These are phyloP conservation scores for Xerocomus tenax DNA, from an alignment of 1,284 basidiomycete genomes.

Conservation along the genomic window DNA sequence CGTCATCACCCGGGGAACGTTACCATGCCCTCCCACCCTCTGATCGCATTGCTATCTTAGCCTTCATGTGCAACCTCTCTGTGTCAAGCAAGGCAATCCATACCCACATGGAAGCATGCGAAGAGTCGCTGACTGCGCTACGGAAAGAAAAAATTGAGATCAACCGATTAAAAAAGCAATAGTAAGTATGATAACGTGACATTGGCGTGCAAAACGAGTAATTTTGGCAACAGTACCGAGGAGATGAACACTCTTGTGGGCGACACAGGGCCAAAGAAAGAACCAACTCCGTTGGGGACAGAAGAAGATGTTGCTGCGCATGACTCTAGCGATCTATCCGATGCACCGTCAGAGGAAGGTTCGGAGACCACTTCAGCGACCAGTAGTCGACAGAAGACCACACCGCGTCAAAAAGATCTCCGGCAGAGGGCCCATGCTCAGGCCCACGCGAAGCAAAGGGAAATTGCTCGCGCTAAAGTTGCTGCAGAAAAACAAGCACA, in stretches of 20 bases:
- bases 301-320: constrained; percentile 53
- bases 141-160: constrained; percentile 94
- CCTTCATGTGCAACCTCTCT: constrained; percentile 84
- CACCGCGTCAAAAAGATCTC: constrained; percentile 45
- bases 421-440: constrained; percentile 48
- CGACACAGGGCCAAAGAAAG: constrained; percentile 53
- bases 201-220: constrained; percentile 4
- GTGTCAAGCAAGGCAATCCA: constrained; percentile 86
- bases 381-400: constrained; percentile 39
- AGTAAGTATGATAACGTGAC: constrained; percentile 49
- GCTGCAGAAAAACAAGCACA: constrained; percentile 62
- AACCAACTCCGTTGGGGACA: constrained; percentile 32
- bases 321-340: constrained; percentile 64
- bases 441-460: constrained; percentile 67
- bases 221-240: constrained; percentile 45
- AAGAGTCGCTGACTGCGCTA: constrained; percentile 81
- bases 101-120: constrained; percentile 83
- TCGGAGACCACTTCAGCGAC: constrained; percentile 41
- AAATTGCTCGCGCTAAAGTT: constrained; percentile 64
- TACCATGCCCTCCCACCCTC: constrained; percentile 67
- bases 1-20: constrained; percentile 53
- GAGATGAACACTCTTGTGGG: constrained; percentile 61
- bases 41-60: constrained; percentile 79
- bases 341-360: constrained; percentile 50
- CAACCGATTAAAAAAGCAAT: constrained; percentile 77